A percentile compares a stretch with the other conserved stretches of the same genome.
Evolutionary conservation across 1,139 yeast species (phyloP).

Genomic region (Suhomyces terraborum): DNA sequence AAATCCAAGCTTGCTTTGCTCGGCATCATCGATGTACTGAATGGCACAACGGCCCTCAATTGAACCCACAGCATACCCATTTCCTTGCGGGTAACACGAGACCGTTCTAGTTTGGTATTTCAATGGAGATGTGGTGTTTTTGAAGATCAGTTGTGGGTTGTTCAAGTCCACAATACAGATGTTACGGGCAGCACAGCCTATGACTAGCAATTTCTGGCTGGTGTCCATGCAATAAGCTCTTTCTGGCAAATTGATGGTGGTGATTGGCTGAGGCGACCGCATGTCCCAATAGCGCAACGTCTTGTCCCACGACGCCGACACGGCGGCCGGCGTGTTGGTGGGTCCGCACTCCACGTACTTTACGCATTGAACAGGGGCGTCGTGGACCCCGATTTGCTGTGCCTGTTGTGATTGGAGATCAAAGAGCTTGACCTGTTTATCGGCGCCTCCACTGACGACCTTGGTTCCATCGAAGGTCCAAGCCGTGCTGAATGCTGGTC

Average conservation of each 20-base stretch:
- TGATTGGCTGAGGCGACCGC: conserved; percentile 81
- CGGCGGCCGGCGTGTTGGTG: conserved; percentile 77
- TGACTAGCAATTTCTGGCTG: conserved; percentile 77
- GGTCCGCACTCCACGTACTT: conserved; percentile 84
- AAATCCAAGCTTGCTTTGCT: conserved; percentile 72
- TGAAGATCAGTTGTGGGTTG: conserved; percentile 83
- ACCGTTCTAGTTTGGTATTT: conserved; percentile 88
- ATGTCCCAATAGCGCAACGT: conserved; percentile 93
- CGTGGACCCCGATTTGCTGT: conserved; percentile 85
- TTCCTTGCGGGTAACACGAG: conserved; percentile 84
- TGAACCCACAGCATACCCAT: conserved; percentile 91
- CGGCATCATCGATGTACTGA: conserved; percentile 84
- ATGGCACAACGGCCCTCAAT: conserved; percentile 98
- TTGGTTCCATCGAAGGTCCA: conserved; percentile 89
- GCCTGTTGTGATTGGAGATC: conserved; percentile 83
- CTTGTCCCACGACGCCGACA: conserved; percentile 96
- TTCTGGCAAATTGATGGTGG: conserved; percentile 83
- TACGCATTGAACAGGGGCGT: conserved; percentile 74
- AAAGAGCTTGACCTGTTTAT: conserved; percentile 81
- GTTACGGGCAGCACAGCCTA: conserved; percentile 91
- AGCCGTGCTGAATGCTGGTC: conserved; percentile 78
- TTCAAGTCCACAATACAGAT: conserved; percentile 74
- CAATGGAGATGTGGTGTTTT: conserved; percentile 74
- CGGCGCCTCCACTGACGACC: conserved; percentile 90
- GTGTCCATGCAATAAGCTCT: conserved; percentile 90